Conservation (phyloP, 257 asterid species). For the Rhazya stricta region DNA sequence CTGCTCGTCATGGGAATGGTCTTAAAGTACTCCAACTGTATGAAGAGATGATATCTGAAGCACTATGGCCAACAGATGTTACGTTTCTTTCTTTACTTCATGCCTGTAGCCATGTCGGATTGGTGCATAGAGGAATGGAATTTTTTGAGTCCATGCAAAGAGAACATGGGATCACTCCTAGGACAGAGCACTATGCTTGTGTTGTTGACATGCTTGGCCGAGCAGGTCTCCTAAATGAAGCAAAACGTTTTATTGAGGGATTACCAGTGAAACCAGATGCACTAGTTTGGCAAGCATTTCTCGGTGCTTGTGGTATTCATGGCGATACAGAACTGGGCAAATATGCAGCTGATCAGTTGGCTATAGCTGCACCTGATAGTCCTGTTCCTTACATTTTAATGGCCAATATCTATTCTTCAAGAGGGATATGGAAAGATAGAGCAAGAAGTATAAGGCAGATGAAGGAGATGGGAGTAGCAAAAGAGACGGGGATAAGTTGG, state of each 20-base stretch:
- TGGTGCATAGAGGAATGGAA: slow-evolving; percentile 62
- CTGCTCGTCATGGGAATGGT: slow-evolving; percentile 77
- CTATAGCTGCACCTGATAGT: slow-evolving; percentile 46
- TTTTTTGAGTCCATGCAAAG: slow-evolving; percentile 57
- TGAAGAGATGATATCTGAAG: slow-evolving; percentile 48
- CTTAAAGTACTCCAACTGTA: slow-evolving; percentile 43
- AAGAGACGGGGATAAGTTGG: slow-evolving; percentile 76
- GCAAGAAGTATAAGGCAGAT: slow-evolving; percentile 55
- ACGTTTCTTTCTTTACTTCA: slow-evolving; percentile 79
- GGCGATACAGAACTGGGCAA: slow-evolving; percentile 56
- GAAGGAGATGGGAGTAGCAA: slow-evolving; percentile 59
- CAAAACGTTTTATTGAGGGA: slow-evolving; percentile 53
- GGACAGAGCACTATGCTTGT: slow-evolving; percentile 80
- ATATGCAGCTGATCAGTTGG: slow-evolving; percentile 64
- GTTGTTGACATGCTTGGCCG: slow-evolving; percentile 86
- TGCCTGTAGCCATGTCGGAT: slow-evolving; percentile 77
- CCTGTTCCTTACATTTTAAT: slow-evolving; percentile 50
- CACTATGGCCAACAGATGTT: slow-evolving; percentile 56
- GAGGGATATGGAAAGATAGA: slow-evolving; percentile 74
- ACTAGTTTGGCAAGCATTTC: slow-evolving; percentile 78
- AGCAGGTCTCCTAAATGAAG: slow-evolving; percentile 67
- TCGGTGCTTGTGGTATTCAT: slow-evolving; percentile 64
- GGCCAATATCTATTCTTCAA: slow-evolving; percentile 72
- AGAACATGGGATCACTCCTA: slow-evolving; percentile 45
- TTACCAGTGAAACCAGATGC: slow-evolving; percentile 51